phyloP scores from a whole-genome alignment of 2,329 filamentous ascomycete genomes.

The Cryoendolithus antarcticus region DNA sequence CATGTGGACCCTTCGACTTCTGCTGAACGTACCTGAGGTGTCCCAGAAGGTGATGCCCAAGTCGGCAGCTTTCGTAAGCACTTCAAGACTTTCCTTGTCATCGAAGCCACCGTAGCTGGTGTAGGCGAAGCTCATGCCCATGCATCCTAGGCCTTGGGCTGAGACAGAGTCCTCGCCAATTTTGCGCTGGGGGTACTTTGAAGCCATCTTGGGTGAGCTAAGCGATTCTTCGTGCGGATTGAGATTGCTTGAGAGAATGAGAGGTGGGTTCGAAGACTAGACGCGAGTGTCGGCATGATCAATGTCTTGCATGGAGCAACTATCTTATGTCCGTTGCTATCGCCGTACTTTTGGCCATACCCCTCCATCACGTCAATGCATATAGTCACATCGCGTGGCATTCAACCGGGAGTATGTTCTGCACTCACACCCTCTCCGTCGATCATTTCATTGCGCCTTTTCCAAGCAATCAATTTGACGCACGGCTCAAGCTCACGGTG shows the following conservation, averaged over 20 bases:
- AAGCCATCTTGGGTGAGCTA: background rate
- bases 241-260: too few species aligned
- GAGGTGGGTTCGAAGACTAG: too few species aligned
- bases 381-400: too few species aligned
- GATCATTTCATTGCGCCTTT: too few species aligned
- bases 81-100: constrained; percentile 32
- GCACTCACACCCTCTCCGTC: too few species aligned
- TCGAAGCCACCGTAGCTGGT: constrained; percentile 19
- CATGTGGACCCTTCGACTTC: background rate
- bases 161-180: constrained; percentile 26
- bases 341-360: background rate
- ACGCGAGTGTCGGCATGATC: background rate
- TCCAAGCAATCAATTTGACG: too few species aligned
- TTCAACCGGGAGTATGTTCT: too few species aligned
- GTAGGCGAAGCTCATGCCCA: constrained; percentile 26
- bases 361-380: too few species aligned
- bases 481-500: too few species aligned
- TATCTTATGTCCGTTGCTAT: background rate
- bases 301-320: background rate
- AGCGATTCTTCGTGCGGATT: too few species aligned
- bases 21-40: constrained; percentile 10
- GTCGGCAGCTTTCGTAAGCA: constrained; percentile 36
- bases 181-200: constrained; percentile 28
- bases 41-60: constrained; percentile 19
- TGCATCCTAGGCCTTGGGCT: constrained; percentile 21